A percentile compares a stretch with the other conserved stretches of the same genome.
phyloP scores from a whole-genome alignment of 768 basidiomycete species.

The Wakefieldia striispora region DNA sequence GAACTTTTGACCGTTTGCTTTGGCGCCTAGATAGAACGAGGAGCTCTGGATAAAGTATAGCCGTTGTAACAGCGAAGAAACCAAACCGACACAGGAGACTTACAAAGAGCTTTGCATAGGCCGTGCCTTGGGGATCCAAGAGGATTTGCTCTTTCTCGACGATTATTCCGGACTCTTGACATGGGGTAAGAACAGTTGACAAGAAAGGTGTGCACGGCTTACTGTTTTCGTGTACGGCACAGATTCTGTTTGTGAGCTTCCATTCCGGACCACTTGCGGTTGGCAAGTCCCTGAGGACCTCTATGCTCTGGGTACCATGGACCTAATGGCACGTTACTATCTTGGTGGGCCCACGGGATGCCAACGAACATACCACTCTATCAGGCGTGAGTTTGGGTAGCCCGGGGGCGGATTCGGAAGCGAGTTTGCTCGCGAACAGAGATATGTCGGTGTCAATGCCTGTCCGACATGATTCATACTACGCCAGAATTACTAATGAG shows the following conservation, averaged over 20 bases:
- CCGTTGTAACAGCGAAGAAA: background rate
- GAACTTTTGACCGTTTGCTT: constrained; percentile 60
- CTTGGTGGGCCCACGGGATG: background rate
- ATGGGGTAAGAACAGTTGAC: background rate
- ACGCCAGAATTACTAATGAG: background rate
- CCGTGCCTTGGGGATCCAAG: constrained; percentile 57
- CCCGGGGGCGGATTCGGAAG: constrained; percentile 49
- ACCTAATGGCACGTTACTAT: constrained; percentile 42
- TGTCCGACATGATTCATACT: constrained; percentile 9
- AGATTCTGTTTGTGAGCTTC: constrained; percentile 64
- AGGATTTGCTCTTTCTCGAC: constrained; percentile 62
- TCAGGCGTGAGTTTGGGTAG: constrained; percentile 71
- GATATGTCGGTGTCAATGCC: constrained; percentile 66
- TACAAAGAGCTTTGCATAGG: constrained; percentile 64
- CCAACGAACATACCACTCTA: constrained; percentile 50
- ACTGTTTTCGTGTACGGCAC: constrained; percentile 83
- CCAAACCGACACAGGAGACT: constrained; percentile 11
- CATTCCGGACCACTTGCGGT: constrained; percentile 75
- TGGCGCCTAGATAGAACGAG: constrained; percentile 69
- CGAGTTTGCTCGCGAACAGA: constrained; percentile 53
- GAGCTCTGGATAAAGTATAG: constrained; percentile 42
- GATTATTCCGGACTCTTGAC: constrained; percentile 70
- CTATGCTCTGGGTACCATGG: constrained; percentile 77
- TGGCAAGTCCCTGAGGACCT: constrained; percentile 78
- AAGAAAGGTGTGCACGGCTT: constrained; percentile 22